A percentile compares a stretch with the other conserved stretches of the same genome.
These are phyloP conservation scores for Pseudogymnoascus sp. DNA, from an alignment of 2,329 filamentous ascomycete genomes.

Conservation along the genomic window DNA sequence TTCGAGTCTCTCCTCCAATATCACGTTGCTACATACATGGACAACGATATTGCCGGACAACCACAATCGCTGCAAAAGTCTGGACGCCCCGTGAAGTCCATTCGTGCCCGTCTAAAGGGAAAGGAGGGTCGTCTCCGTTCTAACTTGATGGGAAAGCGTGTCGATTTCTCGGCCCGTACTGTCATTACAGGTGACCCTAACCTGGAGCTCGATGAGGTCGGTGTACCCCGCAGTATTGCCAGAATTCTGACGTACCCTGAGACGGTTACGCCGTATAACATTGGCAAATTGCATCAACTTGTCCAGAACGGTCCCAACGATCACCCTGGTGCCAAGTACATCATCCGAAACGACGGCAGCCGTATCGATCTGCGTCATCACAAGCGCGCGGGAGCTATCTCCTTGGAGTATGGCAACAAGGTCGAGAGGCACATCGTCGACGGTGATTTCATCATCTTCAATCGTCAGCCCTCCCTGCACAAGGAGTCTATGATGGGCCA, in stretches of 20 bases:
- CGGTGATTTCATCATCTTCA: slow-evolving; percentile 98
- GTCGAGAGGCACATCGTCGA: slow-evolving; percentile 95
- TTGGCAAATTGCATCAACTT: slow-evolving; percentile 78
- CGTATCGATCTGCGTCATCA: slow-evolving; percentile 93
- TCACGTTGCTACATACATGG: slow-evolving; percentile 98
- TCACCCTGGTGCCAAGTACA: slow-evolving; percentile 92
- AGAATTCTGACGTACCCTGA: slow-evolving; percentile 92
- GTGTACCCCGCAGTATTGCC: slow-evolving; percentile 89
- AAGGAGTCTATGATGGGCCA: slow-evolving; percentile 99
- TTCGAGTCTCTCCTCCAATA: slow-evolving; percentile 92
- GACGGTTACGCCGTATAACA: slow-evolving; percentile 96
- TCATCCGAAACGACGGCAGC: slow-evolving; percentile 87
- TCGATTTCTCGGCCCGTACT: slow-evolving; percentile 98
- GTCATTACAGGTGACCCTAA: slow-evolving; percentile 99
- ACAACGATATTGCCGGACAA: slow-evolving; percentile 95
- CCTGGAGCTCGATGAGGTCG: slow-evolving; percentile 90
- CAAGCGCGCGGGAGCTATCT: slow-evolving; percentile 76
- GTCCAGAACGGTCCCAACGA: slow-evolving; percentile 92
- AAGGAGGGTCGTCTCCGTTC: slow-evolving; percentile 97
- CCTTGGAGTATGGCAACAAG: slow-evolving; percentile 93
- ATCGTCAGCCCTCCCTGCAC: slow-evolving; percentile 96
- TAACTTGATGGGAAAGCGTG: slow-evolving; percentile 99
- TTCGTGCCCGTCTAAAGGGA: slow-evolving; percentile 93
- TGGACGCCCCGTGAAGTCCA: slow-evolving; percentile 90
- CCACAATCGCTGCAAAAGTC: slow-evolving; percentile 95